These are phyloP conservation scores for Gossypium raimondii DNA, from an alignment of 345 rosid species.

Conservation along the genomic window DNA sequence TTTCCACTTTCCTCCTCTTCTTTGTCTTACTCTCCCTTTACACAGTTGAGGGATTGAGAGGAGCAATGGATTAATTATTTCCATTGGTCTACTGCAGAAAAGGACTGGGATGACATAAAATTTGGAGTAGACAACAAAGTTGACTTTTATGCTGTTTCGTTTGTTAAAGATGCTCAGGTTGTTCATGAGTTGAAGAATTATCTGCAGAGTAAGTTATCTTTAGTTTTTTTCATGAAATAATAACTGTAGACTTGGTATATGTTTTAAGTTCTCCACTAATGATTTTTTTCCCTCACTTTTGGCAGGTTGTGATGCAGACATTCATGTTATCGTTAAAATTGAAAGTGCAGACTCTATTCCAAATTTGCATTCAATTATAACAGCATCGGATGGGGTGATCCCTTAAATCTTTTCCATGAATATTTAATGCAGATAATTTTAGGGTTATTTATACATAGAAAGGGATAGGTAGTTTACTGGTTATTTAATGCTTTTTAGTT, in stretches of 20 bases:
- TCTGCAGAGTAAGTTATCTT: conserved; percentile 48
- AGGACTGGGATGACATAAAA: conserved; percentile 99
- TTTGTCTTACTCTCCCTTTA: neutral
- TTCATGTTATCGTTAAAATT: conserved; percentile 85
- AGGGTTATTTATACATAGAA: conserved; percentile 1
- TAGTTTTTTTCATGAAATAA: conserved; percentile 9
- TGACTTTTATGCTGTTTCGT: conserved; percentile 94
- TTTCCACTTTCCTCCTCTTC: neutral
- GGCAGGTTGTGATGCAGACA: conserved; percentile 77
- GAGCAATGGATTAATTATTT: neutral
- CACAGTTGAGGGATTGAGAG: neutral
- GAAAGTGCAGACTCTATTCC: conserved; percentile 98
- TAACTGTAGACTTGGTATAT: neutral
- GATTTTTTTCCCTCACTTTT: conserved; percentile 11
- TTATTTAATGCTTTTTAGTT: neutral
- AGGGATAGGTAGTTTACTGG: neutral
- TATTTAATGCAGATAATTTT: conserved; percentile 12
- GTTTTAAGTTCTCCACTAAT: conserved; percentile 5
- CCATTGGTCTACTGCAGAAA: conserved; percentile 47
- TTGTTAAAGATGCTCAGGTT: conserved; percentile 97
- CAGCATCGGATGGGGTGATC: conserved; percentile 97
- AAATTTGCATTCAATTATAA: conserved; percentile 89
- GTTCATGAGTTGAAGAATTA: conserved; percentile 96
- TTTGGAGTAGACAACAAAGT: conserved; percentile 96
- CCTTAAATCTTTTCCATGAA: conserved; percentile 20